phyloP scores from a whole-genome alignment of 768 basidiomycete species.

The Mycena indigotica region DNA sequence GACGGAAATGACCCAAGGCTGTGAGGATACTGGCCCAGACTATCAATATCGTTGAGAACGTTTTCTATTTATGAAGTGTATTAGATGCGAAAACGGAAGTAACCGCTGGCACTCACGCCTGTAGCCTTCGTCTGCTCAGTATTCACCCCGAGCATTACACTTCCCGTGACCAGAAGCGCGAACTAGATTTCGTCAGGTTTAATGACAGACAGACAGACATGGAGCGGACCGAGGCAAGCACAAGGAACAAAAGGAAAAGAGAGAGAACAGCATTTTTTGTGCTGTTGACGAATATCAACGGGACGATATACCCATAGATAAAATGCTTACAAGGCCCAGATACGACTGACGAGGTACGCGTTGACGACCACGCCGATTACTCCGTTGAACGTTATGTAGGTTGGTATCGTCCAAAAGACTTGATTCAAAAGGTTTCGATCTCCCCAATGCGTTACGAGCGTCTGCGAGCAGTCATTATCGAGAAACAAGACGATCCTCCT shows the following conservation, averaged over 20 bases:
- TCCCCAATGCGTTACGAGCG: neutral
- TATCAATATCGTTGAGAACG: neutral
- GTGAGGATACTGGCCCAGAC: neutral
- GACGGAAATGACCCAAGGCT: neutral
- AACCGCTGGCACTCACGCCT: too few species aligned
- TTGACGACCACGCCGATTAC: neutral
- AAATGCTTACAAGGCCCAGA: neutral
- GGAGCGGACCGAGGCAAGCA: too few species aligned
- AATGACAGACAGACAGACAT: too few species aligned
- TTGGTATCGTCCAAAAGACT: neutral
- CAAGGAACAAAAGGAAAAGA: neutral
- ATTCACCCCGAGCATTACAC: neutral
- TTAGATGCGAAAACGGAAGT: too few species aligned
- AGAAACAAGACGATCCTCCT: neutral
- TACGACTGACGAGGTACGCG: neutral
- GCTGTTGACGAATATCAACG: too few species aligned
- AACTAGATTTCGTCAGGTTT: too few species aligned
- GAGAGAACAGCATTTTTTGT: neutral
- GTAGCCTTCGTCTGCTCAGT: too few species aligned
- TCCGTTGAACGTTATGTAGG: neutral
- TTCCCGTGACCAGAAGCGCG: too few species aligned
- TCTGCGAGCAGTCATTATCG: neutral
- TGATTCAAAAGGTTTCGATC: neutral
- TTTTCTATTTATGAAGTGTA: neutral
- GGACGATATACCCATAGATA: too few species aligned